These are phyloP conservation scores for Populus simonii DNA, from an alignment of 345 rosid genomes.

Conservation along the genomic window DNA sequence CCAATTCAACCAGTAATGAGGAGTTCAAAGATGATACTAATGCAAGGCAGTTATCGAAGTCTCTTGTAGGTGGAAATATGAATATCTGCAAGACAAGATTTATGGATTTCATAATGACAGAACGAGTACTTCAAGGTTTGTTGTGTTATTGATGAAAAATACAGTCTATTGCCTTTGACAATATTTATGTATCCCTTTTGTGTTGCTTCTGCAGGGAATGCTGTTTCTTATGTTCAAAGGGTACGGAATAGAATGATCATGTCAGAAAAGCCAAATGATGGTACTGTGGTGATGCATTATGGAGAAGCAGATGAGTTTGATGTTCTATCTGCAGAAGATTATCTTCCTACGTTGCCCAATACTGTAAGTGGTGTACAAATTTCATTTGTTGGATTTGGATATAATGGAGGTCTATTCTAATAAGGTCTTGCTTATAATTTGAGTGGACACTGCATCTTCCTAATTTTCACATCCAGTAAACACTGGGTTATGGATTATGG, in stretches of 20 bases:
- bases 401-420: neutral
- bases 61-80: slow-evolving; percentile 71
- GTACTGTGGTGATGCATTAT: slow-evolving; percentile 76
- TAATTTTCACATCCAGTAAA: neutral
- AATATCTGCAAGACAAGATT: slow-evolving; percentile 75
- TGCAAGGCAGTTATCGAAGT: slow-evolving; percentile 57
- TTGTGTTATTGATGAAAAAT: slow-evolving; percentile 11
- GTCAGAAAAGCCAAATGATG: slow-evolving; percentile 77
- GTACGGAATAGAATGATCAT: slow-evolving; percentile 52
- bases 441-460: neutral
- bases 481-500: neutral
- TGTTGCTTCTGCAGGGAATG: slow-evolving; percentile 40
- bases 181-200: slow-evolving; percentile 8
- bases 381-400: neutral
- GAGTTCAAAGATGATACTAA: slow-evolving; percentile 56
- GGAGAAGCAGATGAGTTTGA: slow-evolving; percentile 80
- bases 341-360: slow-evolving; percentile 74
- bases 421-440: neutral
- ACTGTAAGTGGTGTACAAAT: slow-evolving; percentile 48
- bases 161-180: slow-evolving; percentile 6
- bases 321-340: slow-evolving; percentile 62
- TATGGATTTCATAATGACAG: slow-evolving; percentile 47
- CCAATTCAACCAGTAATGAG: slow-evolving; percentile 46
- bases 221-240: slow-evolving; percentile 40
- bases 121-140: slow-evolving; percentile 73